These are phyloP conservation scores for Nemania sp. DNA, from an alignment of 2,329 filamentous ascomycete genomes.

Conservation along the genomic window DNA sequence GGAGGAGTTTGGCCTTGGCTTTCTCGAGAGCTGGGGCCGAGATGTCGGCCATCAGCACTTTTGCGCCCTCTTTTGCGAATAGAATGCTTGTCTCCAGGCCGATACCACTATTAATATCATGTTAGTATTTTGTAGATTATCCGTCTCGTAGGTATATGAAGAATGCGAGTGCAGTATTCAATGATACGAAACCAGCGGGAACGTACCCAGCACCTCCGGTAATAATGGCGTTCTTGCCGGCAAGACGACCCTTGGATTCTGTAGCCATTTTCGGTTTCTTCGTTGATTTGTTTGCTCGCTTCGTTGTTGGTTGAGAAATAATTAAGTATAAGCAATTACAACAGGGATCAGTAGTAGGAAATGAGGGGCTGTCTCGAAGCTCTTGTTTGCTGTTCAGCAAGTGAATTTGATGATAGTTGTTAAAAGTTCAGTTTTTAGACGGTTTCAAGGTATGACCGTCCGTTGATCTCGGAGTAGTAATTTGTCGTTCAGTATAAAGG, in stretches of 20 bases:
- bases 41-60: conserved; percentile 83
- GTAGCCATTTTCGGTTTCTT: conserved; percentile 33
- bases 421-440: too few relatives aligned
- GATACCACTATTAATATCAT: conserved; percentile 67
- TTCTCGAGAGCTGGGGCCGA: conserved; percentile 76
- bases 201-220: conserved; percentile 85
- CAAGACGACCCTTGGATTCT: conserved; percentile 51
- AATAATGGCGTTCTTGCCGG: conserved; percentile 69
- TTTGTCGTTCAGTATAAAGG: too few relatives aligned
- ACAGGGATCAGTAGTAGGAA: too few relatives aligned
- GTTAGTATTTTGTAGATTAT: not conserved
- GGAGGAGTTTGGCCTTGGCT: conserved; percentile 73
- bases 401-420: too few relatives aligned
- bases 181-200: not conserved
- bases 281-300: not conserved
- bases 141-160: not conserved
- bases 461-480: too few relatives aligned
- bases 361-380: too few relatives aligned
- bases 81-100: conserved; percentile 90
- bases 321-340: too few relatives aligned
- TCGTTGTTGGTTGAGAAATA: too few relatives aligned
- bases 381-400: too few relatives aligned
- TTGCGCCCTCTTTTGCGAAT: conserved; percentile 86
- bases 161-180: too few relatives aligned
- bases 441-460: too few relatives aligned